Conservation (phyloP, 2,329 filamentous ascomycete genomes). For the Lasiodiplodia theobromae region DNA sequence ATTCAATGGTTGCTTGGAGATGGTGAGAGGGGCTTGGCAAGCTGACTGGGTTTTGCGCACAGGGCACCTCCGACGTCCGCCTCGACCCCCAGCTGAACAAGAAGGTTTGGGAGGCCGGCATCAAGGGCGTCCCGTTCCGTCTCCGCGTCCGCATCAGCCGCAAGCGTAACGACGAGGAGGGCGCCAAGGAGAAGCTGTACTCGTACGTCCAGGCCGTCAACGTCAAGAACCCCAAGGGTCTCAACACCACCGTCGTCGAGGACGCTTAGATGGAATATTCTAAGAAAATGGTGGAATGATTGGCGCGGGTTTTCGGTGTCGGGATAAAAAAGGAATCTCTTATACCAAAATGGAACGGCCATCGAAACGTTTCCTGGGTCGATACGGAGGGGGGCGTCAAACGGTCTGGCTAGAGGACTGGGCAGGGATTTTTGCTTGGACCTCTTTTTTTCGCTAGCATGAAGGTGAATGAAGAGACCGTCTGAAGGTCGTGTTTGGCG, state of each 20-base stretch:
- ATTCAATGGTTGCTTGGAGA: constrained; percentile 46
- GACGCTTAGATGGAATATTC: constrained; percentile 58
- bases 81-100: constrained; percentile 99
- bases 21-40: background rate
- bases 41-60: constrained; percentile 23
- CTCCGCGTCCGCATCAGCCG: constrained; percentile 98
- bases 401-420: background rate
- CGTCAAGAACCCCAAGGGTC: constrained; percentile 98
- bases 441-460: constrained; percentile 1
- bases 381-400: constrained; percentile 1
- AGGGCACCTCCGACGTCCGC: constrained; percentile 97
- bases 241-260: constrained; percentile 87
- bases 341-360: constrained; percentile 6
- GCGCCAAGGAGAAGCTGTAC: constrained; percentile 99
- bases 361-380: background rate
- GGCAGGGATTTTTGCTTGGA: constrained; percentile 14
- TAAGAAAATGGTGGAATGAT: background rate
- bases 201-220: constrained; percentile 99
- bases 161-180: constrained; percentile 99
- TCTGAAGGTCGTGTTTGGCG: constrained; percentile 15
- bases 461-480: constrained; percentile 23
- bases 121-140: constrained; percentile 98
- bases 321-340: background rate
- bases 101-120: constrained; percentile 99
- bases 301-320: background rate